Base-by-base conservation (phyloP, 164 flowering plant species). In the Vitis rotundifolia region DNA sequence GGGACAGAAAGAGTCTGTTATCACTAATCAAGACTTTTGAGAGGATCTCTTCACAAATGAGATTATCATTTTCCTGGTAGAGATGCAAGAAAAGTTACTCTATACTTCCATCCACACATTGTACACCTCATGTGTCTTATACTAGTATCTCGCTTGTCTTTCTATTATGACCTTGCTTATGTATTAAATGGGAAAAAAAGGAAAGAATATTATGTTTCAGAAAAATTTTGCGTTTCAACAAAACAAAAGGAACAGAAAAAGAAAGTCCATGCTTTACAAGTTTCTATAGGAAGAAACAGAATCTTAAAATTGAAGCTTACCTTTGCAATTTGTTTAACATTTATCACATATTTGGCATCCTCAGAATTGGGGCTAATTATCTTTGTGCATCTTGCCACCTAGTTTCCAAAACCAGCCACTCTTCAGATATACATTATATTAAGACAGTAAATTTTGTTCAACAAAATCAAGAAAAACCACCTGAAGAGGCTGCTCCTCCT, bases 301-400 rank as follows among this genome's bases (percentile, higher is more conserved):
- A 3, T 50, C 67, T 49, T 6, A 13, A 37, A 28, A 29, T 9
- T 3, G 31, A 57, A 68, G 37, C 4, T 18, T 77, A 95, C 98
- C 97, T 93, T 96, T 13, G 97, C 99, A 73, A 96, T 96, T 80
- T 93, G 99, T 81, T 93, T 96, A 7, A 96, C 99, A 76, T 93
- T 93, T n/a, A 96, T 96, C 13, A 93, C 97, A 82, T 96, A 93
- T 73, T 96, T 92, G 6, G 99, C 95, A 75, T 92, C 99, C 18
- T 96, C 99, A 66, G 99, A 78, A 67, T 96, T 93, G 9, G 86
- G 97, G 78, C 77, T 96, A 55, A 93, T 93, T n/a, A 93, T 96
- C 82, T 91, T 96, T 8, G 99, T 96, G 82, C 99, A 93, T 77
- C 98, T 90, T 49, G 99, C 97, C 54, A 96, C 97, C 99, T 96